Evolutionary conservation across 371 early-diverging fungal genomes (phyloP).

Genomic region (Mucor piriformis): DNA sequence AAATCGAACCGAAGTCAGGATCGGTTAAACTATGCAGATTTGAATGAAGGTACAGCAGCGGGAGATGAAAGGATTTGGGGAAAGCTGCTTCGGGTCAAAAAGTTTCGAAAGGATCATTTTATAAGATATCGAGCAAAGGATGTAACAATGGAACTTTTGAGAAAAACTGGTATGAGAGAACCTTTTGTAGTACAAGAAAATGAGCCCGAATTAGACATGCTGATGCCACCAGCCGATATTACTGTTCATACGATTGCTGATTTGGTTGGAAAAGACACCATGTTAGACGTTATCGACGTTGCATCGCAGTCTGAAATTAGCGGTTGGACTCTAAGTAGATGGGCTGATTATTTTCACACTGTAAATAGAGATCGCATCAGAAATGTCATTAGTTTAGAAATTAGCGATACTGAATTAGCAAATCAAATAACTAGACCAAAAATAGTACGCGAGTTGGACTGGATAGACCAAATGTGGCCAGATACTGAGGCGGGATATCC

Average conservation of each 20-base stretch:
- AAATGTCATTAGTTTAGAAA: slow-evolving; percentile 90
- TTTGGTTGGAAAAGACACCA: slow-evolving; percentile 61
- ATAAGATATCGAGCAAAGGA: slow-evolving; percentile 54
- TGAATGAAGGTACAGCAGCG: slow-evolving; percentile 67
- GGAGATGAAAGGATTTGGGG: slow-evolving; percentile 70
- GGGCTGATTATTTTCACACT: slow-evolving; percentile 81
- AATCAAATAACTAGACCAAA: slow-evolving; percentile 68
- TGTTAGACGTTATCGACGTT: slow-evolving; percentile 81
- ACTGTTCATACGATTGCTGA: slow-evolving; percentile 75
- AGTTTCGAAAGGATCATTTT: slow-evolving; percentile 62
- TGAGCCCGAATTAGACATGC: slow-evolving; percentile 75
- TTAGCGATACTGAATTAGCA: slow-evolving; percentile 74
- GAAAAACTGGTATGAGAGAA: slow-evolving; percentile 58
- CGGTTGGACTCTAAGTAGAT: slow-evolving; percentile 80
- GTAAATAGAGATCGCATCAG: slow-evolving; percentile 68
- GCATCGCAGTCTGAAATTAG: slow-evolving; percentile 77
- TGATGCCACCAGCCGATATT: slow-evolving; percentile 67
- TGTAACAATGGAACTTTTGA: slow-evolving; percentile 59
- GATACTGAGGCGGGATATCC: slow-evolving; percentile 68
- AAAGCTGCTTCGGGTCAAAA: slow-evolving; percentile 58
- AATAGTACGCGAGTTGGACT: slow-evolving; percentile 85
- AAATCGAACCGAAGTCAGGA: slow-evolving; percentile 64
- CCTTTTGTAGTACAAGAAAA: slow-evolving; percentile 65
- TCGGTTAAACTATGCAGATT: slow-evolving; percentile 68
- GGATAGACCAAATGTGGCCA: slow-evolving; percentile 89